Evolutionary conservation across 441 rosid species (phyloP).

Genomic region (Gossypium davidsonii): DNA sequence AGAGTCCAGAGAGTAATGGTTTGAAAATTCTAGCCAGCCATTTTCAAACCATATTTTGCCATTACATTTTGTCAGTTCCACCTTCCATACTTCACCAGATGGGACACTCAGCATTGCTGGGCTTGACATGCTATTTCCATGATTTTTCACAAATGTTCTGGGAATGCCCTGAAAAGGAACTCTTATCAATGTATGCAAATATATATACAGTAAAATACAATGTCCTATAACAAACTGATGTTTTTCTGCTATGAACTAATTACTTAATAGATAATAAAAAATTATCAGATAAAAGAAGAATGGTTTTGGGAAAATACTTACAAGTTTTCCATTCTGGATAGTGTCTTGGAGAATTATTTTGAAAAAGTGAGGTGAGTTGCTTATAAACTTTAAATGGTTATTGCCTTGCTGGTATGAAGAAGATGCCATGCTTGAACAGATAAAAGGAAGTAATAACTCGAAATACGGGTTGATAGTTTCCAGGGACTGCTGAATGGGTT

Average conservation of each 20-base stretch:
- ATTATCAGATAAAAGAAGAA: not conserved
- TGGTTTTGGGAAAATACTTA: not conserved
- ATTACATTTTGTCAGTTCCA: not conserved
- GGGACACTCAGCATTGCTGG: conserved; percentile 9
- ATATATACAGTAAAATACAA: not conserved
- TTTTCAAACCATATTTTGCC: conserved; percentile 3
- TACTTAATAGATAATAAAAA: not conserved
- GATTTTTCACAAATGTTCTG: not conserved
- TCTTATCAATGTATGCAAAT: not conserved
- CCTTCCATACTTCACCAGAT: conserved; percentile 10
- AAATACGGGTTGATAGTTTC: no score
- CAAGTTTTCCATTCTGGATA: not conserved
- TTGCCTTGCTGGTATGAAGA: not conserved
- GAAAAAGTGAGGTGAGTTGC: not conserved
- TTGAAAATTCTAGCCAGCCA: conserved; percentile 11
- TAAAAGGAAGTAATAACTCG: no score
- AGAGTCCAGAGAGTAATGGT: not conserved
- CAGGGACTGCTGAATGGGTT: no score
- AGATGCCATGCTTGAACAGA: not conserved
- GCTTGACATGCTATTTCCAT: conserved; percentile 11
- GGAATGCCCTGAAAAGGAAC: conserved; percentile 14
- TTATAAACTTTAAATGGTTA: not conserved
- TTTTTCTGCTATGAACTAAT: not conserved
- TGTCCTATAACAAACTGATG: not conserved
- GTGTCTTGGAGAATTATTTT: not conserved